phyloP scores from a whole-genome alignment of 2,329 filamentous ascomycete species.

The Paecilomyces dactylethromorphus region DNA sequence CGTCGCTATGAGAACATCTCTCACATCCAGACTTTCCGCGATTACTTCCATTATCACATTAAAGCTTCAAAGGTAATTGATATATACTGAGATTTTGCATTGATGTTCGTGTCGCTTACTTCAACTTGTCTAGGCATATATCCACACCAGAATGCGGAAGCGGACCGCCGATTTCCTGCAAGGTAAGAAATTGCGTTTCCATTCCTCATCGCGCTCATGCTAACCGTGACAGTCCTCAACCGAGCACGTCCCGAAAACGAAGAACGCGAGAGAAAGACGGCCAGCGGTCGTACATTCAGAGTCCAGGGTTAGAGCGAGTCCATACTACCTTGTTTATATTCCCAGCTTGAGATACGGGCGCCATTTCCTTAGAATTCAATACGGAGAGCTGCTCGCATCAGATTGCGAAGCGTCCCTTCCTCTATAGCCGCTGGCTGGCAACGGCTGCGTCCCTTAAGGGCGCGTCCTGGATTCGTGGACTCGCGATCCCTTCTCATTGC shows the following conservation, averaged over 20 bases:
- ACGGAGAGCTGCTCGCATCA: not conserved
- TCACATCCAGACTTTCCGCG: slow-evolving; percentile 98
- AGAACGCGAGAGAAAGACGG: slow-evolving; percentile 97
- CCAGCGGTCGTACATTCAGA: slow-evolving; percentile 87
- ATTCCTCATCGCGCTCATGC: slow-evolving; percentile 8
- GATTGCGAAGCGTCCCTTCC: not conserved
- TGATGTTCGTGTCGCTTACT: slow-evolving; percentile 5
- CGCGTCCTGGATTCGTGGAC: not conserved
- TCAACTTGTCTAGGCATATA: slow-evolving; percentile 63
- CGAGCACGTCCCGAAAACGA: slow-evolving; percentile 91
- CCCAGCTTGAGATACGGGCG: not conserved
- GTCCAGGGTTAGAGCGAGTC: slow-evolving; percentile 44
- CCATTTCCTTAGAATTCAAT: not conserved
- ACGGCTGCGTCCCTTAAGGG: not conserved
- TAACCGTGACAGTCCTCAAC: slow-evolving; percentile 68
- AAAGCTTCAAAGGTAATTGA: slow-evolving; percentile 82
- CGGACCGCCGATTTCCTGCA: slow-evolving; percentile 97
- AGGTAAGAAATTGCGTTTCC: slow-evolving; percentile 50
- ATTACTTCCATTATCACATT: slow-evolving; percentile 99
- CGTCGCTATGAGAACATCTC: slow-evolving; percentile 93
- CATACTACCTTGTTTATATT: not conserved
- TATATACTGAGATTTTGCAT: not conserved
- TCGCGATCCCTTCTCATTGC: not conserved
- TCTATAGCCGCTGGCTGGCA: not conserved
- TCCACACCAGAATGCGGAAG: slow-evolving; percentile 96